Evolutionary conservation across 495 filamentous ascomycete species (phyloP).

Genomic region (Neurospora sp.): DNA sequence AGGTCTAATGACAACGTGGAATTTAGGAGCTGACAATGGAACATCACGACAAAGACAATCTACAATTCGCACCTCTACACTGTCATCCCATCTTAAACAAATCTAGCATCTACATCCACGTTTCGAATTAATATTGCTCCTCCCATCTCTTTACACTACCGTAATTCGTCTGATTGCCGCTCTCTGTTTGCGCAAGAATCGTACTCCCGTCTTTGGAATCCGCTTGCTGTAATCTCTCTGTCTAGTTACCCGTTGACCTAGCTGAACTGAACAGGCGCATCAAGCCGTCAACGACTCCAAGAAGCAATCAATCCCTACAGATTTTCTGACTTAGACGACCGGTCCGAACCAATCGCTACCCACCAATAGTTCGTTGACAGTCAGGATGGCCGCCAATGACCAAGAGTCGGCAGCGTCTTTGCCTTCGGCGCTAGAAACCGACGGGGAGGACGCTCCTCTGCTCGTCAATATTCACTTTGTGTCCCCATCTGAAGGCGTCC

Average conservation of each 20-base stretch:
- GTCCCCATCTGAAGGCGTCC: constrained; percentile 50
- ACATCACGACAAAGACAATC: neutral
- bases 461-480: constrained; percentile 51
- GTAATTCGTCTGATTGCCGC: neutral
- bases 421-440: constrained; percentile 14
- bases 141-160: neutral
- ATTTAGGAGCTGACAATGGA: constrained; percentile 12
- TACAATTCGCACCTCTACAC: neutral
- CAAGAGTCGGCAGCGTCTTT: constrained; percentile 1
- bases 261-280: neutral
- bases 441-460: constrained; percentile 11
- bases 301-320: neutral
- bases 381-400: constrained; percentile 8
- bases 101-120: neutral
- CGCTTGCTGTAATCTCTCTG: neutral
- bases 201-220: neutral
- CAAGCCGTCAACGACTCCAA: neutral
- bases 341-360: neutral
- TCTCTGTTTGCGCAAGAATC: neutral
- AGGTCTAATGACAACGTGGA: constrained; percentile 24
- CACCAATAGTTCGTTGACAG: neutral
- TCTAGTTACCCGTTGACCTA: neutral
- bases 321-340: neutral
- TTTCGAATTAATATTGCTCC: neutral
- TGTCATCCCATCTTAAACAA: neutral